These are phyloP conservation scores for Penicillium cinerascens DNA, from an alignment of 495 filamentous ascomycete species.

Conservation along the genomic window DNA sequence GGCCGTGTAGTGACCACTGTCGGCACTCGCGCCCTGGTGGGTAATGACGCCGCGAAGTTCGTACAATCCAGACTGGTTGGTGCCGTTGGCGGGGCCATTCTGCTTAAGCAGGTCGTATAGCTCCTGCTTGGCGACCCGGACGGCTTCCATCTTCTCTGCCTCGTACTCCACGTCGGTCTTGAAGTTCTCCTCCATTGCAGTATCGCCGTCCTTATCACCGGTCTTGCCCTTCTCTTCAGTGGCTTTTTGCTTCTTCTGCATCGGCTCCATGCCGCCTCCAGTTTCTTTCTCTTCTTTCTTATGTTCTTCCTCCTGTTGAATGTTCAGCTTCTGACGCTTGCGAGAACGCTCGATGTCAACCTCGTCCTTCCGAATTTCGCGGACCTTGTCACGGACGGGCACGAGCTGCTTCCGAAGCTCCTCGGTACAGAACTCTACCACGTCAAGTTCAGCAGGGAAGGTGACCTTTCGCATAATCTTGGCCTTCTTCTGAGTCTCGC, in stretches of 20 bases:
- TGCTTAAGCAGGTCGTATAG: conserved; percentile 70
- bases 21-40: conserved; percentile 95
- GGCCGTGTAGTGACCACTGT: conserved; percentile 96
- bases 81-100: conserved; percentile 66
- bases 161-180: conserved; percentile 94
- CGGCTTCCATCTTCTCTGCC: conserved; percentile 68
- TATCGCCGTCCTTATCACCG: conserved; percentile 59
- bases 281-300: conserved; percentile 41
- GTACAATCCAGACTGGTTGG: conserved; percentile 90
- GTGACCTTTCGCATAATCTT: conserved; percentile 99
- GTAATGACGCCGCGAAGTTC: conserved; percentile 92
- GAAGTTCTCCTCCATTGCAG: conserved; percentile 69
- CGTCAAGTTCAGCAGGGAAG: conserved; percentile 89
- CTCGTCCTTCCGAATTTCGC: conserved; percentile 92
- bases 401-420: conserved; percentile 77
- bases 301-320: conserved; percentile 54
- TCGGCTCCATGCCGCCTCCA: conserved; percentile 35
- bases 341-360: conserved; percentile 81
- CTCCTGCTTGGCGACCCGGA: conserved; percentile 78
- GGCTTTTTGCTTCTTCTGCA: conserved; percentile 50
- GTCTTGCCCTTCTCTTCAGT: conserved; percentile 54
- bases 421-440: conserved; percentile 92
- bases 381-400: conserved; percentile 89
- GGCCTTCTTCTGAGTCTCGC: conserved; percentile 90
- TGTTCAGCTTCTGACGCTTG: conserved; percentile 79